Evolutionary conservation across 1,284 basidiomycete genomes (phyloP).

Genomic region (Fistulinella cinereoalba): DNA sequence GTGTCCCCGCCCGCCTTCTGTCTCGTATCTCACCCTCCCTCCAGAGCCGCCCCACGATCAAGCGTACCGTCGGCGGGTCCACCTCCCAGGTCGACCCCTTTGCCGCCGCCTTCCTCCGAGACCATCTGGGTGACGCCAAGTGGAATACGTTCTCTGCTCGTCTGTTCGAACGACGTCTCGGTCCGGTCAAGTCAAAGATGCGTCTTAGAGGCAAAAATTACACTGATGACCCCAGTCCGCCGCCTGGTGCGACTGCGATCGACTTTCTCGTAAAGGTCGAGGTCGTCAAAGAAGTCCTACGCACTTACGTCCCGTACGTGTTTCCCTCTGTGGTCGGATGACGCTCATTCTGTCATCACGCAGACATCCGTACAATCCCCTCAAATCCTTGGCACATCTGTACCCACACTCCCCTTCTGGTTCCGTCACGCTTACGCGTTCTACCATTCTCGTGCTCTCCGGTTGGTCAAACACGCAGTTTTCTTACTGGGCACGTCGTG

Average conservation of each 20-base stretch:
- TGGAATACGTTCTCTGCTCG: conserved; percentile 48
- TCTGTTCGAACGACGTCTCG: conserved; percentile 45
- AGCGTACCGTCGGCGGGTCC: conserved; percentile 20
- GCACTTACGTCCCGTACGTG: conserved; percentile 48
- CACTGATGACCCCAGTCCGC: conserved; percentile 26
- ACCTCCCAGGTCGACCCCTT: conserved; percentile 41
- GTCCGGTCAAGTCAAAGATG: conserved; percentile 37
- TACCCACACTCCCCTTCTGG: conserved; percentile 41
- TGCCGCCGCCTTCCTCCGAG: conserved; percentile 44
- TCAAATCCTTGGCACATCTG: conserved; percentile 45
- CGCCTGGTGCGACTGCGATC: conserved; percentile 42
- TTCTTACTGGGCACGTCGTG: conserved; percentile 49
- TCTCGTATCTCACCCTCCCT: conserved; percentile 12
- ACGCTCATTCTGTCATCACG: conserved; percentile 24
- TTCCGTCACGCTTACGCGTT: conserved; percentile 44
- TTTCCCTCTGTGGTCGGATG: conserved; percentile 6
- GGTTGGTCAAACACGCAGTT: conserved; percentile 54
- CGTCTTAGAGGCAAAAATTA: conserved; percentile 30
- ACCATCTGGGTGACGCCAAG: conserved; percentile 42
- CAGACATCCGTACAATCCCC: conserved; percentile 51
- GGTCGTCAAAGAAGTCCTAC: conserved; percentile 47
- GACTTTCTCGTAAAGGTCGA: conserved; percentile 54
- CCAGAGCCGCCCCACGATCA: conserved; percentile 29
- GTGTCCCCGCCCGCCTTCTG: background rate
- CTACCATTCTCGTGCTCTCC: conserved; percentile 45